Conservation (phyloP, 768 basidiomycete species). For the Amanita pallidorosea region DNA sequence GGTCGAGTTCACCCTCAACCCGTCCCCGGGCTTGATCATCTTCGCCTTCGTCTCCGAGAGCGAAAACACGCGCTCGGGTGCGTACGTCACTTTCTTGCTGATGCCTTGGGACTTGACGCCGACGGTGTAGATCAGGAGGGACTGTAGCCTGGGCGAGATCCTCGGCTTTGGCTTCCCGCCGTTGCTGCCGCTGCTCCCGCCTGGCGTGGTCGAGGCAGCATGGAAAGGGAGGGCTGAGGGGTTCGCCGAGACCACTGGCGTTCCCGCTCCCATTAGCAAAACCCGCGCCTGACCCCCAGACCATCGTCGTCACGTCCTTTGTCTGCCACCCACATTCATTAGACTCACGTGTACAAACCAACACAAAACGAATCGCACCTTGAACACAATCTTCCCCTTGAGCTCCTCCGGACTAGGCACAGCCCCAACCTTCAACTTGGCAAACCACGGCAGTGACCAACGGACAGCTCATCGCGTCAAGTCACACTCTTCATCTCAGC, state of each 20-base stretch:
- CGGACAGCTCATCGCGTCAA: too few relatives aligned
- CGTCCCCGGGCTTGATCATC: slow-evolving; percentile 43
- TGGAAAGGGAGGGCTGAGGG: too few relatives aligned
- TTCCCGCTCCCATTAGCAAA: neutral
- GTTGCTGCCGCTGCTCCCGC: neutral
- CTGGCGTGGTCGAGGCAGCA: neutral
- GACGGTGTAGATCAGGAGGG: slow-evolving; percentile 85
- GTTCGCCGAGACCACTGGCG: too few relatives aligned
- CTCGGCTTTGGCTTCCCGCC: slow-evolving; percentile 39
- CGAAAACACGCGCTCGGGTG: slow-evolving; percentile 84
- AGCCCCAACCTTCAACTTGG: slow-evolving; percentile 29
- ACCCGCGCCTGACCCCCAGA: neutral
- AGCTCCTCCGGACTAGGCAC: slow-evolving; percentile 84
- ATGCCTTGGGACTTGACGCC: slow-evolving; percentile 92
- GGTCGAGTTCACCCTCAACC: slow-evolving; percentile 60
- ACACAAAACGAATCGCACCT: slow-evolving; percentile 46
- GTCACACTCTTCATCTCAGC: too few relatives aligned
- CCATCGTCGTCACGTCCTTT: neutral
- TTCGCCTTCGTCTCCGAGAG: slow-evolving; percentile 78
- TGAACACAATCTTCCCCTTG: slow-evolving; percentile 70
- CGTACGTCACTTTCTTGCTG: slow-evolving; percentile 78
- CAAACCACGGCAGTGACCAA: too few relatives aligned
- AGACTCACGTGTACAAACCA: too few relatives aligned
- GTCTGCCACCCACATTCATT: too few relatives aligned
- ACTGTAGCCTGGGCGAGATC: slow-evolving; percentile 67